Evolutionary conservation across 2,329 filamentous ascomycete species (phyloP).

Genomic region (Monosporascus sp.): DNA sequence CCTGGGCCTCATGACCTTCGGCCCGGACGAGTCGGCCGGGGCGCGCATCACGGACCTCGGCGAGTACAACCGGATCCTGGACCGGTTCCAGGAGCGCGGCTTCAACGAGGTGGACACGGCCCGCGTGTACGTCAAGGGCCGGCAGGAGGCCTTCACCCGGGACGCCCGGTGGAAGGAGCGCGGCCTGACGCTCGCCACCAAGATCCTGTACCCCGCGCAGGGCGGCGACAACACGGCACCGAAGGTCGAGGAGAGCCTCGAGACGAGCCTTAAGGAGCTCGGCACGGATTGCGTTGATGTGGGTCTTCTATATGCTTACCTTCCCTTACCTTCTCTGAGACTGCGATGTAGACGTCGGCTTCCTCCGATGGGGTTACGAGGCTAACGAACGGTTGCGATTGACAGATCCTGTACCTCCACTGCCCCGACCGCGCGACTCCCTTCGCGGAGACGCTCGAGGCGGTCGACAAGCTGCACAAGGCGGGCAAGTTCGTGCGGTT

Average conservation of each 20-base stretch:
- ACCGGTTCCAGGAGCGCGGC: conserved; percentile 70
- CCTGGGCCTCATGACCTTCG: conserved; percentile 84
- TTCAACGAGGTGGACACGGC: conserved; percentile 87
- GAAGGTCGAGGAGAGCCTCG: conserved; percentile 59
- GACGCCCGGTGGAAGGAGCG: conserved; percentile 74
- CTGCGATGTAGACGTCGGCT: neutral
- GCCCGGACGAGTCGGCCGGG: conserved; percentile 54
- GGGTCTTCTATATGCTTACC: conserved; percentile 18
- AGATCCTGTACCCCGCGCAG: conserved; percentile 58
- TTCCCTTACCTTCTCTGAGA: neutral
- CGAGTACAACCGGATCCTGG: conserved; percentile 67
- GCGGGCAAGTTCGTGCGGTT: conserved; percentile 78
- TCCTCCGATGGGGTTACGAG: conserved; percentile 1
- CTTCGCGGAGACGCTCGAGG: conserved; percentile 74
- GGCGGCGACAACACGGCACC: conserved; percentile 58
- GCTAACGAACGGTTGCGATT: neutral
- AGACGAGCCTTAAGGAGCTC: conserved; percentile 65
- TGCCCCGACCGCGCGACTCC: conserved; percentile 63
- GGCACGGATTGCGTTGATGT: conserved; percentile 68
- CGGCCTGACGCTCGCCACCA: conserved; percentile 73
- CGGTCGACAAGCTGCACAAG: conserved; percentile 76
- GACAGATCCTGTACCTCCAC: conserved; percentile 67
- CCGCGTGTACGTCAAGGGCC: conserved; percentile 62
- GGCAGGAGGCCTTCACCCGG: conserved; percentile 74
- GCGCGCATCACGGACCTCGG: conserved; percentile 64